Percentiles rank a stretch among this genome's conserved stretches.
phyloP scores from a whole-genome alignment of 768 basidiomycete genomes.

The Psilocybe azurescens region DNA sequence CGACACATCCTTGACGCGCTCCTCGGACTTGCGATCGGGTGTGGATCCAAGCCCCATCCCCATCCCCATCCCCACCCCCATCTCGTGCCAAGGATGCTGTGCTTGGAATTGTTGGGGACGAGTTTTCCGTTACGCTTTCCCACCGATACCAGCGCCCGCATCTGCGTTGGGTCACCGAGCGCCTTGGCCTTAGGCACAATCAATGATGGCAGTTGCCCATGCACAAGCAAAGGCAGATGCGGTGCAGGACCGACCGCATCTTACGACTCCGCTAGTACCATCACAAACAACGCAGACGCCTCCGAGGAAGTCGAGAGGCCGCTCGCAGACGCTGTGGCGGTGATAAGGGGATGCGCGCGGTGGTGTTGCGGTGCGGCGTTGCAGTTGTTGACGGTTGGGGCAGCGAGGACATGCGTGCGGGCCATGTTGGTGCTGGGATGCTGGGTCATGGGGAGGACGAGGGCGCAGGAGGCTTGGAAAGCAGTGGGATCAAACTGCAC shows the following conservation, averaged over 20 bases:
- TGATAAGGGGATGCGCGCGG: slow-evolving; percentile 52
- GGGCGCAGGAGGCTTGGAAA: neutral
- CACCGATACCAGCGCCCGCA: slow-evolving; percentile 33
- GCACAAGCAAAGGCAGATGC: too few relatives aligned
- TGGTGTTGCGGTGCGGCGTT: neutral
- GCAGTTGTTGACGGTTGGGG: neutral
- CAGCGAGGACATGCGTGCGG: neutral
- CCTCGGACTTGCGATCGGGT: slow-evolving; percentile 31
- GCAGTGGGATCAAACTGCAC: slow-evolving; percentile 2
- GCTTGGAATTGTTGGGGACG: slow-evolving; percentile 77
- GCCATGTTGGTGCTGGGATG: neutral
- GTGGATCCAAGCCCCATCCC: slow-evolving; percentile 25
- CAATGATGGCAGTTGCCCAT: neutral
- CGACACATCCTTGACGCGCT: slow-evolving; percentile 54
- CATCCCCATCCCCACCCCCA: slow-evolving; percentile 16
- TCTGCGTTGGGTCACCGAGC: too few relatives aligned
- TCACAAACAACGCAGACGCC: slow-evolving; percentile 35
- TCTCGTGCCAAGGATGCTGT: slow-evolving; percentile 38
- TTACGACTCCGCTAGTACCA: slow-evolving; percentile 42
- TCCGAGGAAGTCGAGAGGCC: slow-evolving; percentile 43
- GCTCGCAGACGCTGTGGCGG: slow-evolving; percentile 65
- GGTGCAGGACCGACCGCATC: too few relatives aligned
- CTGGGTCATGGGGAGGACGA: neutral
- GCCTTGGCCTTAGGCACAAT: slow-evolving; percentile 30
- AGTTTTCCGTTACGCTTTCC: slow-evolving; percentile 37